phyloP scores from a whole-genome alignment of 164 flowering plant species.

The Taxillus chinensis region DNA sequence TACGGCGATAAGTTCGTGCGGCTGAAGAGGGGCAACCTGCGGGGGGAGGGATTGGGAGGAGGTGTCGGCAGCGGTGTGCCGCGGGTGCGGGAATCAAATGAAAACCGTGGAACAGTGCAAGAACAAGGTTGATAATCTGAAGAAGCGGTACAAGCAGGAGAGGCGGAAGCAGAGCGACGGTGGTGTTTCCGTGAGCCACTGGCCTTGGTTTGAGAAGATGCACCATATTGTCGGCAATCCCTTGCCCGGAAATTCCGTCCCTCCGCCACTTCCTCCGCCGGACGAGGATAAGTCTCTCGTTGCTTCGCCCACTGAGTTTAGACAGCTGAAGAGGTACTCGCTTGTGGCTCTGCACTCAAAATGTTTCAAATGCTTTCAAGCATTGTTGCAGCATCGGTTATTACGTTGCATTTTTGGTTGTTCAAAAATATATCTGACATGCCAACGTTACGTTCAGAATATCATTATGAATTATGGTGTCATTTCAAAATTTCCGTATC shows the following conservation, averaged over 20 bases:
- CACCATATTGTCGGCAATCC: constrained; percentile 8
- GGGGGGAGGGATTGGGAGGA: constrained; percentile 48
- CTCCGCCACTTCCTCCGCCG: not conserved
- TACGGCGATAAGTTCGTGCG: constrained; percentile 34
- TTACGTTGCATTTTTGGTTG: too few species aligned
- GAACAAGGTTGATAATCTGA: constrained; percentile 16
- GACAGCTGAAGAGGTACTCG: constrained; percentile 9
- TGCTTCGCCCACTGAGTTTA: constrained; percentile 3
- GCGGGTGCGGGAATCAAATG: constrained; percentile 4
- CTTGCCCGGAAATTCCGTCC: not conserved
- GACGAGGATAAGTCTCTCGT: constrained; percentile 10
- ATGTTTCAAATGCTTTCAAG: too few species aligned
- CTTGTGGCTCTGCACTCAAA: too few species aligned
- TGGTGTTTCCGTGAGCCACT: not conserved
- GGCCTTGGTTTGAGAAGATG: constrained; percentile 15
- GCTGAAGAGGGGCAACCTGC: constrained; percentile 33
- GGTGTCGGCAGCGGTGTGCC: constrained; percentile 27
- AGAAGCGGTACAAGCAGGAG: constrained; percentile 16
- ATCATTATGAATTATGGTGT: too few species aligned
- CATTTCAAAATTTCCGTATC: too few species aligned
- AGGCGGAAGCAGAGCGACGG: constrained; percentile 5
- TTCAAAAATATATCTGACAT: too few species aligned
- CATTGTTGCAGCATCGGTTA: too few species aligned
- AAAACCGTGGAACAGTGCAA: constrained; percentile 16
- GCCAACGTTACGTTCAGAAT: too few species aligned